These are phyloP conservation scores for Spencermartinsiella europaea DNA, from an alignment of 805 yeast genomes.

Conservation along the genomic window DNA sequence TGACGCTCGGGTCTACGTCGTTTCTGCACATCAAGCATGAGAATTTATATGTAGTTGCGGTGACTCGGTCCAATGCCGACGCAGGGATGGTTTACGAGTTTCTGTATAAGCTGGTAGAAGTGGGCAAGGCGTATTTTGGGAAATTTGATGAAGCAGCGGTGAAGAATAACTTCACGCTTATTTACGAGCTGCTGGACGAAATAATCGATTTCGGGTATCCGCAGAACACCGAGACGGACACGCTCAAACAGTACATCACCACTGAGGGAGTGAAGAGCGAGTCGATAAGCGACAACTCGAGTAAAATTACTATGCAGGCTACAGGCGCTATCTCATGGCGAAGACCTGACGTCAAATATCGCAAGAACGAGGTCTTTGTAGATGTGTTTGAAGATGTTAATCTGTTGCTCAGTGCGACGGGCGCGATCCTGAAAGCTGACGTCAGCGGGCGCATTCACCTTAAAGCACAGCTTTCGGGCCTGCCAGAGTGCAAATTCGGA, in stretches of 20 bases:
- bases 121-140: constrained; percentile 45
- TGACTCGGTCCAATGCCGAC: constrained; percentile 85
- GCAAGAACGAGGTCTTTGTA: constrained; percentile 73
- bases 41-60: constrained; percentile 75
- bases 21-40: constrained; percentile 67
- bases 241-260: constrained; percentile 37
- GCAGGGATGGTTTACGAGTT: constrained; percentile 77
- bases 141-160: constrained; percentile 45
- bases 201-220: constrained; percentile 76
- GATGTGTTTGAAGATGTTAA: constrained; percentile 73
- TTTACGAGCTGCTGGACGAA: constrained; percentile 77
- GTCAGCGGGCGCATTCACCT: constrained; percentile 72
- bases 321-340: constrained; percentile 63
- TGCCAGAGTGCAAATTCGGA: constrained; percentile 80
- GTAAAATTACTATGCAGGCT: constrained; percentile 32
- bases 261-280: constrained; percentile 25
- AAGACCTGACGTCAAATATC: constrained; percentile 60
- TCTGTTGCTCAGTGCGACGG: constrained; percentile 57
- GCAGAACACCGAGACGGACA: constrained; percentile 51
- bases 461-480: constrained; percentile 70
- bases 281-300: constrained; percentile 14
- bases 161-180: constrained; percentile 57
- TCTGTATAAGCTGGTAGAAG: constrained; percentile 52
- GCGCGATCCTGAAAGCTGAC: constrained; percentile 56
- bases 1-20: constrained; percentile 89